These are phyloP conservation scores for Cordyceps militaris DNA, from an alignment of 2,329 filamentous ascomycete genomes.

Conservation along the genomic window DNA sequence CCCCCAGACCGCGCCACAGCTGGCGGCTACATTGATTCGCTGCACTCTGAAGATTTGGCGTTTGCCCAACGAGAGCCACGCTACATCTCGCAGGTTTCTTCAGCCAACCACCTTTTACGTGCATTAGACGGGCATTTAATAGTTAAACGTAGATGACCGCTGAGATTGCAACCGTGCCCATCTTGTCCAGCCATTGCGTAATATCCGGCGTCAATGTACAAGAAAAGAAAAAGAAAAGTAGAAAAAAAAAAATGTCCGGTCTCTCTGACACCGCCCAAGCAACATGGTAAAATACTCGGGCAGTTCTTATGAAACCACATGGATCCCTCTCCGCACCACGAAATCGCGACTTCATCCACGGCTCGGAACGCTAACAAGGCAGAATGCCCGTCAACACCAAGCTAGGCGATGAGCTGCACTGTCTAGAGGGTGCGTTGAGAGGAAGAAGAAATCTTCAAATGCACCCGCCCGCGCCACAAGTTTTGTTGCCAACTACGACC, in stretches of 20 bases:
- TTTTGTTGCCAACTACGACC: conserved; percentile 7
- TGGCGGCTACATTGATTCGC: not conserved
- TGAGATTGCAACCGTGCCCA: not conserved
- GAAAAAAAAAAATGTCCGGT: conserved; percentile 26
- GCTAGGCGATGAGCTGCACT: conserved; percentile 69
- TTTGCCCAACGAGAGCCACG: too few species aligned
- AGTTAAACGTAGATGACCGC: not conserved
- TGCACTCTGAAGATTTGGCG: too few species aligned
- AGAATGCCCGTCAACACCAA: conserved; percentile 61
- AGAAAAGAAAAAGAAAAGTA: not conserved
- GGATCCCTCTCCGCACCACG: conserved; percentile 45
- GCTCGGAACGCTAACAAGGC: conserved; percentile 47
- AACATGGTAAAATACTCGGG: conserved; percentile 37
- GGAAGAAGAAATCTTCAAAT: conserved; percentile 27
- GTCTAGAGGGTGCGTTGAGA: conserved; percentile 72
- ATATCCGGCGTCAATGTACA: not conserved
- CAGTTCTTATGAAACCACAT: conserved; percentile 50
- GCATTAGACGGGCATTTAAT: not conserved
- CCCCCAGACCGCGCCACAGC: conserved; percentile 3
- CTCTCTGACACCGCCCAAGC: conserved; percentile 37
- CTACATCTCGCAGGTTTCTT: too few species aligned
- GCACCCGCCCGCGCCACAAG: not conserved
- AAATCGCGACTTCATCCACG: conserved; percentile 60
- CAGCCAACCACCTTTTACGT: too few species aligned
- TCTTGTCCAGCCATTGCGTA: not conserved